These are phyloP conservation scores for Lathyrus oleraceus DNA, from an alignment of 306 rosid species.

Conservation along the genomic window DNA sequence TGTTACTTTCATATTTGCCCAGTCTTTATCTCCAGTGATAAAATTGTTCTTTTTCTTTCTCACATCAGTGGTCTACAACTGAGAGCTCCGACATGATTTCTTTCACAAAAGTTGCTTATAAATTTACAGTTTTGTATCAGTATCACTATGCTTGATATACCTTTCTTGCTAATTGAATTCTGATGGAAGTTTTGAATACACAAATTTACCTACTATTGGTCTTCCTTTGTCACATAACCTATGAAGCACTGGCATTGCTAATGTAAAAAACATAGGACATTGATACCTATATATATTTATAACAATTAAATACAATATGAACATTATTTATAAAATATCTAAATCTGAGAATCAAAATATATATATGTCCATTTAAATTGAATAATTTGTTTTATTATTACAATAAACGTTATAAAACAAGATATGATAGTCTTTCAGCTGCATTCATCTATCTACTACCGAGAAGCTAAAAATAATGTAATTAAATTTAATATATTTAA, in stretches of 20 bases:
- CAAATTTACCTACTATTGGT: conserved; percentile 5
- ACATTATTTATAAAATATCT: not conserved
- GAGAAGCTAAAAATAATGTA: no score
- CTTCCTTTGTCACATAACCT: conserved; percentile 12
- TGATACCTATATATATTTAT: no score
- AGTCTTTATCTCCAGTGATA: conserved; percentile 10
- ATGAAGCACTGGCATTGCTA: not conserved
- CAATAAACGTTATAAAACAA: not conserved
- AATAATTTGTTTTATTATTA: not conserved
- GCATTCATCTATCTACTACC: no score
- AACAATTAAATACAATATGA: no score
- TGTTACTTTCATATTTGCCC: conserved; percentile 12
- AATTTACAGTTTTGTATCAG: not conserved
- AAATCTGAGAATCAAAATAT: not conserved
- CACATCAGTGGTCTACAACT: not conserved
- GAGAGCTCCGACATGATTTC: not conserved
- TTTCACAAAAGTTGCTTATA: not conserved
- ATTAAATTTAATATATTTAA: no score
- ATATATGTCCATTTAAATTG: not conserved
- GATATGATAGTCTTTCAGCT: not conserved
- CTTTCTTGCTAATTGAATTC: not conserved
- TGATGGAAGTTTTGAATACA: not conserved
- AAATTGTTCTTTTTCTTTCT: conserved; percentile 4
- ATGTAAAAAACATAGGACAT: not conserved
- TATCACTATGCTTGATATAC: conserved; percentile 16